Base-by-base conservation (phyloP, 2,329 filamentous ascomycete species). In the Beauveria sp. region DNA sequence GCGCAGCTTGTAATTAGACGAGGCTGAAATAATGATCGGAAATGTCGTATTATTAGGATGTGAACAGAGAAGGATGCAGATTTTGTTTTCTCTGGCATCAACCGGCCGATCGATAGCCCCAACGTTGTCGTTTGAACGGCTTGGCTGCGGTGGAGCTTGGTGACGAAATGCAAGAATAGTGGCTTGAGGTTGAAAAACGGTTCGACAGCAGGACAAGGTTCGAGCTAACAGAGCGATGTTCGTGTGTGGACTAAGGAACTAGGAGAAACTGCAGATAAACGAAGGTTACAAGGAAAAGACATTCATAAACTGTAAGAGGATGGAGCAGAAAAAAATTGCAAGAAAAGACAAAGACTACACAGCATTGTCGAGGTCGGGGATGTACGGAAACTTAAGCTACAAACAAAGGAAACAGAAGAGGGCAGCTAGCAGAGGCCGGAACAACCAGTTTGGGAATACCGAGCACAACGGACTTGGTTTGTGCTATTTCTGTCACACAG, bases 121-220 rank as follows among this genome's bases (percentile, higher is more conserved):
- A n/a, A 38, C 12, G 57, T 26, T n/a, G 47, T 43, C 49, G 57
- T 46, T 60, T 53, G 28, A 60, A 53, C 34, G 38, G 51, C 51
- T 49, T 60, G 58, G 50, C 42, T 43, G 22, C 12, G 24, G 59
- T 56, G 59, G 59, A 61, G 59, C 52, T 55, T 49, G 45, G 52
- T 61, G 59, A 53, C 52, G 57, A 46, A 57, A 62, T 60, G 46
- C 34, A 20, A 26, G 22, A 34, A 14, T 12, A 38, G 34, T n/a
- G 20, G 28, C 30, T 28, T 51, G 28, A 9, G 10, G 30, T 38
- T 38, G 34, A 16, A 14, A 38, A 40, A 28, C 22, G 18, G 28
- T 28, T 43, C 22, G 53, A 26, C 34, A 24, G 34, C 45, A 42
- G 5, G 38, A 30, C 46, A 50, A 51, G 34, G 46, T 58, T 58